phyloP scores from a whole-genome alignment of 176 grass and related monocot genomes.

The Rhynchospora breviuscula region DNA sequence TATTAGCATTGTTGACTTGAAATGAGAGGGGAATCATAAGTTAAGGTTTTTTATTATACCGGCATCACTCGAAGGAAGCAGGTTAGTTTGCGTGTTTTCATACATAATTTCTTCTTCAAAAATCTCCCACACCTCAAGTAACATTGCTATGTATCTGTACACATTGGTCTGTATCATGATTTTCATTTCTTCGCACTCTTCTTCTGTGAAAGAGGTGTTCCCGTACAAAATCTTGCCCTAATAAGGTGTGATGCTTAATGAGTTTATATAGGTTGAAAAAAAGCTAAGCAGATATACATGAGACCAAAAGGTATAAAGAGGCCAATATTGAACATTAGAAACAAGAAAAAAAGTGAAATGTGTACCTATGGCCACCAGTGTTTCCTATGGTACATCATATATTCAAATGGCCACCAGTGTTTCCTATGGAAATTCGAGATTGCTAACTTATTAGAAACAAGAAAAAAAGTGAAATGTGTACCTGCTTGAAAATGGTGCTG shows the following conservation, averaged over 20 bases:
- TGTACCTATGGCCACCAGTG: neutral
- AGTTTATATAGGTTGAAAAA: constrained; percentile 24
- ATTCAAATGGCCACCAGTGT: too few species aligned
- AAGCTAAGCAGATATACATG: neutral
- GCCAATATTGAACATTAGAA: constrained; percentile 5
- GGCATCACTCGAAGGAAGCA: constrained; percentile 41
- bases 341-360: neutral
- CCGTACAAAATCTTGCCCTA: constrained; percentile 87
- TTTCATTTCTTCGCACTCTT: constrained; percentile 78
- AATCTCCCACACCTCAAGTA: constrained; percentile 79
- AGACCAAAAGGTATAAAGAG: neutral
- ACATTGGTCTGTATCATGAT: constrained; percentile 85
- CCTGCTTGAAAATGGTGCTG: constrained; percentile 98
- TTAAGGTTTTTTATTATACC: constrained; percentile 21
- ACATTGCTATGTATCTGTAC: constrained; percentile 74
- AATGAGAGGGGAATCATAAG: constrained; percentile 7
- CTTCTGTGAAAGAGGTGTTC: constrained; percentile 58
- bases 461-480: constrained; percentile 20
- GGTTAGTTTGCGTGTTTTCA: constrained; percentile 34
- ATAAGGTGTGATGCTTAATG: constrained; percentile 10
- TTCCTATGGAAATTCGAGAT: constrained; percentile 13
- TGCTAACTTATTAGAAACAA: neutral
- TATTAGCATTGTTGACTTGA: neutral
- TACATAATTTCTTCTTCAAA: constrained; percentile 82
- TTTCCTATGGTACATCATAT: neutral